Percentiles rank a stretch among this genome's conserved stretches.
Evolutionary conservation across 192 early-diverging fungal genomes (phyloP).

Genomic region (Gorgonomyces haynaldii): DNA sequence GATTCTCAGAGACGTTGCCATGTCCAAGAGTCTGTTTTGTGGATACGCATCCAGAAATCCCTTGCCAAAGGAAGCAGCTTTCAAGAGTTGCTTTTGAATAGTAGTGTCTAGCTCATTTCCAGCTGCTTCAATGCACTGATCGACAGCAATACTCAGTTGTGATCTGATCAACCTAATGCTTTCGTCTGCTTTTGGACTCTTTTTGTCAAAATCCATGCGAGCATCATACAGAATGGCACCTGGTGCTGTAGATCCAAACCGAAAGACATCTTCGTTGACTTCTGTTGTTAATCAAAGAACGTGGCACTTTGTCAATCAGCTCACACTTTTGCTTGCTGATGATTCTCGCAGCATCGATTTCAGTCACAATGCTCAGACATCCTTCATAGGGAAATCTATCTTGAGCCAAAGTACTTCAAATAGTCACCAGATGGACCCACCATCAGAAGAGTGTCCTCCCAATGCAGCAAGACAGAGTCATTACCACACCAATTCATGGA

Average conservation of each 20-base stretch:
- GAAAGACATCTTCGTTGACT: constrained; percentile 71
- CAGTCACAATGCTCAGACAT: constrained; percentile 69
- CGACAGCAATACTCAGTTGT: constrained; percentile 76
- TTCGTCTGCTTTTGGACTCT: constrained; percentile 86
- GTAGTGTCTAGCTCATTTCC: constrained; percentile 69
- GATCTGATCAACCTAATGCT: constrained; percentile 77
- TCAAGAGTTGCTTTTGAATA: constrained; percentile 70
- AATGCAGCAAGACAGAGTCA: constrained; percentile 81
- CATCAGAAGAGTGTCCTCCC: constrained; percentile 71
- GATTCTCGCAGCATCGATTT: constrained; percentile 86
- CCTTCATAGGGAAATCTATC: constrained; percentile 51
- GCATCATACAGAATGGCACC: constrained; percentile 79
- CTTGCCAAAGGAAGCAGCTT: constrained; percentile 88
- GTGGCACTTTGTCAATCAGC: constrained; percentile 78
- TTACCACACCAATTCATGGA: constrained; percentile 88
- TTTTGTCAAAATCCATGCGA: constrained; percentile 39
- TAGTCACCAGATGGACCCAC: constrained; percentile 90
- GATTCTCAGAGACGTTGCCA: constrained; percentile 74
- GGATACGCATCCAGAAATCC: constrained; percentile 79
- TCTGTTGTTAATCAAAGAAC: constrained; percentile 34
- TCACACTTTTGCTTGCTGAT: constrained; percentile 74
- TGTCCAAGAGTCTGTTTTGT: constrained; percentile 74
- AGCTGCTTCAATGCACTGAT: constrained; percentile 84
- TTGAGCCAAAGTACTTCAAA: constrained; percentile 43
- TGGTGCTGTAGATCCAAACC: constrained; percentile 88